Base-by-base conservation (phyloP, 2,329 filamentous ascomycete genomes). In the Thielaviopsis euricoi region DNA sequence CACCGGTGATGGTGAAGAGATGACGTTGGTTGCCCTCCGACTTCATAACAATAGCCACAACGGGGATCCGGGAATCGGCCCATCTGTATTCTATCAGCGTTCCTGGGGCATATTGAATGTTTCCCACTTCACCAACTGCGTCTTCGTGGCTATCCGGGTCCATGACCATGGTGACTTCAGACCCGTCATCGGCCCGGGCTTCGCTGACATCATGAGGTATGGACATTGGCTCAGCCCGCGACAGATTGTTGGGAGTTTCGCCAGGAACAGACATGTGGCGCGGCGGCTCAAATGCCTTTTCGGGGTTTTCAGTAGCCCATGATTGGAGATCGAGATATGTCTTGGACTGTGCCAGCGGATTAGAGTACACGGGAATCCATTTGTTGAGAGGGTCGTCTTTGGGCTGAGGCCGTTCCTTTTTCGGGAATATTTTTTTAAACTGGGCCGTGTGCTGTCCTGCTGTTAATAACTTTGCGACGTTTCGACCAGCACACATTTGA, bases 31-130 rank as follows among this genome's bases (percentile, higher is more conserved):
- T 73, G 46, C 75, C 72, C 62, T 77, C 72, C 56, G 68, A 72
- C 15, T 78, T 78, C 7, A 82, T 68, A 62, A 76, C 79, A 51
- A 82, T 65, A 13, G 73, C 79, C 51, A 82, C 68, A 17, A 78
- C 61, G 4, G 75, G 73, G 21, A 74, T 67, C 25, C 75, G 69
- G 12, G 71, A 73, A n/a, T 68, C 66, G 9, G 67, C 63, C 29
- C 66, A 66, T 40, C 69, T 71, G 13, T 61, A 49, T 43, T 62
- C 61, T 12, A 62, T 57, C 21, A 62, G 55, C 15, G 58, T 59
- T 12, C 60, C 60, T 0, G 53, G 55, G 5, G 29, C n/a, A 57
- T 25, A 51, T 29, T 49, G 15, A 56, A 53, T 43, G 21, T 56
- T 43, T 29, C 33, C 33, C 1, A 43, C 19, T 7, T 46, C 23